Evolutionary conservation across 345 rosid genomes (phyloP), one percentile per base, ranked within the genome.

Genomic region (Eucalyptus camaldulensis): DNA sequence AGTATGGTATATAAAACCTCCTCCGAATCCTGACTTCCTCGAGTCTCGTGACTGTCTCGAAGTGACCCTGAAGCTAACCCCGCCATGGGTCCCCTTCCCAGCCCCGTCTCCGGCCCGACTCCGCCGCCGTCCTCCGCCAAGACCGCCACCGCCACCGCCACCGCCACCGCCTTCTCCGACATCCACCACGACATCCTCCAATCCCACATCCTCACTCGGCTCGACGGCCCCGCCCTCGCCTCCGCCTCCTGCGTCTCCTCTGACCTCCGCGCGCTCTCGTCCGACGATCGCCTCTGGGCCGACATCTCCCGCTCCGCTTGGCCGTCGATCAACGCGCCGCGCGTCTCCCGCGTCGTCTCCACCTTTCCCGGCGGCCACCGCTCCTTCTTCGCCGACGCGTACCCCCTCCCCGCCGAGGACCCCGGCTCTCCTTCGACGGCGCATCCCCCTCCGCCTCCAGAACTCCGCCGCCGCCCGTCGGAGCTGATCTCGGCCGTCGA

Each of bases 401-500:
- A 92, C 89, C 92, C 94, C 43, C 90, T 88, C 67, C 87, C 90
- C 88, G 67, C 87, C 60, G 14, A 37, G 4, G 65, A 31, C 60
- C 2, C 37, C 17, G 65, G 56, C 31, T 45, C 83, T 10, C 22
- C 47, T 21, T 14, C 65, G 51, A 37, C 29, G 16, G 13, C n/a
- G 14, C n/a, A 6, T 24, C 33, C 40, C 25, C 50, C 62, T 4
- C 86, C 40, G 5, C 72, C 51, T 11, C 29, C 45, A 7, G 83
- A 37, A 19, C 83, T 76, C 27, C 5, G 15, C 22, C 45, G 11
- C 89, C 40, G 8, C 69, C 90, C 43, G 24, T 29, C 91, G 1
- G 93, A 92, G 43, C 29, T 96, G 51, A 95, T 96, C 89, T 96
- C 99, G 45, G 93, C 97, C 80, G 97, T 97, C 8, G 99, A 97